Percentiles rank a stretch among this genome's conserved stretches.
Evolutionary conservation across 768 basidiomycete species (phyloP).

Genomic region (Xerocomellus dryophilus): DNA sequence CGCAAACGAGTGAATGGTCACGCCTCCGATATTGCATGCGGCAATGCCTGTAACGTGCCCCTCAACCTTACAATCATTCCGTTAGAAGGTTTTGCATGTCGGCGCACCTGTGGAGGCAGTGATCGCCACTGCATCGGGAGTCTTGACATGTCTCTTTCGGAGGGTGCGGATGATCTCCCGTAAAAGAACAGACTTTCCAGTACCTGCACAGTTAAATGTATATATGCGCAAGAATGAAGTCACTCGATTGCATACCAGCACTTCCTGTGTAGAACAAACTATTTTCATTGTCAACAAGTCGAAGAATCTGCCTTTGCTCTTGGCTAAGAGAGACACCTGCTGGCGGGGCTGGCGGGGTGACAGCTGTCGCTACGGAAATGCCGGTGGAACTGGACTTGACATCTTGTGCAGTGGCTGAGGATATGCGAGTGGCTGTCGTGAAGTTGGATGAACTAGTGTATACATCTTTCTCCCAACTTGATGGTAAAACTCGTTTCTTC

Average conservation of each 20-base stretch:
- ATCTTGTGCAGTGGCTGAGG: slow-evolving; percentile 15
- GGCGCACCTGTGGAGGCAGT: slow-evolving; percentile 86
- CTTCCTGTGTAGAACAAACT: slow-evolving; percentile 96
- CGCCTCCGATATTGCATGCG: slow-evolving; percentile 95
- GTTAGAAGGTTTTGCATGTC: background rate
- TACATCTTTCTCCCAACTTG: slow-evolving; percentile 43
- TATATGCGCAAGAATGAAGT: slow-evolving; percentile 17
- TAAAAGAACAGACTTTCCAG: slow-evolving; percentile 93
- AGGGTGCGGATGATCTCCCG: slow-evolving; percentile 85
- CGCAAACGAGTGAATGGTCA: slow-evolving; percentile 94
- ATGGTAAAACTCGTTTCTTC: slow-evolving; percentile 60
- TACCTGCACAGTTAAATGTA: slow-evolving; percentile 52
- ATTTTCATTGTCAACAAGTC: slow-evolving; percentile 65
- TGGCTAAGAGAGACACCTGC: slow-evolving; percentile 64
- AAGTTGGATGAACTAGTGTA: slow-evolving; percentile 38
- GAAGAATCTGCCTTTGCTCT: slow-evolving; percentile 83
- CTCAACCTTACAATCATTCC: background rate
- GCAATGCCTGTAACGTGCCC: slow-evolving; percentile 64
- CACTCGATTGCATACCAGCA: slow-evolving; percentile 63
- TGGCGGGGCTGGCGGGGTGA: slow-evolving; percentile 20
- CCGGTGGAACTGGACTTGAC: slow-evolving; percentile 7
- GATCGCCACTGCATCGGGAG: slow-evolving; percentile 77
- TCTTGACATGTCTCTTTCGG: slow-evolving; percentile 48
- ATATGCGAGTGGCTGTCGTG: slow-evolving; percentile 6
- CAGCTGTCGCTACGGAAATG: background rate